Base-by-base conservation (phyloP, 257 asterid species). In the Primulina eburnea region DNA sequence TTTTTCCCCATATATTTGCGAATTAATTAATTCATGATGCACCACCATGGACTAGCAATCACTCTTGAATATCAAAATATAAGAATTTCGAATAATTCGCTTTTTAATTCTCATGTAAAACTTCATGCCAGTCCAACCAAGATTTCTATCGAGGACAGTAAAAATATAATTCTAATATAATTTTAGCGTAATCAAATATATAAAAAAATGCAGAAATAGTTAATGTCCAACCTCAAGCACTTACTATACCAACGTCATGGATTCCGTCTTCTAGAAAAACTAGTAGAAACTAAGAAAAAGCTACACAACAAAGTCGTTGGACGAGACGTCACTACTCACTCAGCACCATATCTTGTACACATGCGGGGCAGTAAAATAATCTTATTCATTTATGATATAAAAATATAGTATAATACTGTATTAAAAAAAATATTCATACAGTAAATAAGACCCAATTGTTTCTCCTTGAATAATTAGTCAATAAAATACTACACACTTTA, bases 401-500 rank as follows among this genome's bases (percentile, higher is more conserved):
- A 40, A 7, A 47, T 47, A 14, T 14, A 47, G 55, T 47, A 14
- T 47, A 47, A 14, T 47, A 47, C n/a, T 47, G 55, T 14, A 47
- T 47, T 47, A 14, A 47, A 14, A 47, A 47, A 47, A 1, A 3
- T 14, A 47, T 47, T 47, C 55, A 47, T 47, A 47, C 55, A 50
- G 7, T 50, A 50, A 12, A 50, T 50, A 17, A 50, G 20, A 28
- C 76, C 80, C 72, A 77, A 60, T 57, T 69, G 62, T 8, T 69
- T 60, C 77, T 73, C 29, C 50, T 69, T 64, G 62, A 30, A 56
- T 58, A 58, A 68, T 33, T 61, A 69, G 11, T 52, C 14, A 70
- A 68, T 77, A 64, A 50, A 75, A 47, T 70, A 74, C 20, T 71
- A 24, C 50, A 69, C 60, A 66, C 73, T 74, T 70, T 79, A 71